phyloP scores from a whole-genome alignment of 2,329 filamentous ascomycete genomes.

The Alternaria brassicicola region DNA sequence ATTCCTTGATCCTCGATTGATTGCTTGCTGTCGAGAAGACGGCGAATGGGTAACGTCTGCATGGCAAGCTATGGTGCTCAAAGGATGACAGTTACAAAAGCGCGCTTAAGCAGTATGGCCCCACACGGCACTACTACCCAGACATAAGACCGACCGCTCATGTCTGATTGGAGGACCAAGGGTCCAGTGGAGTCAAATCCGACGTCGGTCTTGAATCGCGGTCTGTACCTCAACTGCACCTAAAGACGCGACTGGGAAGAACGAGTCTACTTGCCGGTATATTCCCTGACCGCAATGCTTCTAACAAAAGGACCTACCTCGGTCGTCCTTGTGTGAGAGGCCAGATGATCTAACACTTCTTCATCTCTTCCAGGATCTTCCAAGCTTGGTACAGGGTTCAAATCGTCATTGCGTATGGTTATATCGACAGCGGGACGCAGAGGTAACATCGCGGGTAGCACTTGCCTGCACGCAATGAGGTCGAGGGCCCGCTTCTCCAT shows the following conservation, averaged over 20 bases:
- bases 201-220: slow-evolving; percentile 13
- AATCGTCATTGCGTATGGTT: not conserved
- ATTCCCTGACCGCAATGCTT: not conserved
- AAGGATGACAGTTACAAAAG: not conserved
- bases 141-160: not conserved
- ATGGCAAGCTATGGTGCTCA: not conserved
- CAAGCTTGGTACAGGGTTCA: not conserved
- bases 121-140: not conserved
- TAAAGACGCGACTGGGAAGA: not conserved
- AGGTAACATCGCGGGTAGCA: not conserved
- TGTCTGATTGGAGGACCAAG: slow-evolving; percentile 4
- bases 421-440: not conserved
- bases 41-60: not conserved
- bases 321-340: not conserved
- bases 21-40: not conserved
- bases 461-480: not conserved
- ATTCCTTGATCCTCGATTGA: not conserved
- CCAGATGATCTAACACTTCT: not conserved
- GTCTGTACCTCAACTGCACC: slow-evolving; percentile 8
- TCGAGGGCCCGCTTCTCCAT: not conserved
- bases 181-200: slow-evolving; percentile 1
- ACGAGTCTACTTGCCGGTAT: not conserved
- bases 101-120: slow-evolving; percentile 8
- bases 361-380: not conserved
- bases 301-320: not conserved